phyloP scores from a whole-genome alignment of 352 stramenopile species.

The Globisporangium spinosum region DNA sequence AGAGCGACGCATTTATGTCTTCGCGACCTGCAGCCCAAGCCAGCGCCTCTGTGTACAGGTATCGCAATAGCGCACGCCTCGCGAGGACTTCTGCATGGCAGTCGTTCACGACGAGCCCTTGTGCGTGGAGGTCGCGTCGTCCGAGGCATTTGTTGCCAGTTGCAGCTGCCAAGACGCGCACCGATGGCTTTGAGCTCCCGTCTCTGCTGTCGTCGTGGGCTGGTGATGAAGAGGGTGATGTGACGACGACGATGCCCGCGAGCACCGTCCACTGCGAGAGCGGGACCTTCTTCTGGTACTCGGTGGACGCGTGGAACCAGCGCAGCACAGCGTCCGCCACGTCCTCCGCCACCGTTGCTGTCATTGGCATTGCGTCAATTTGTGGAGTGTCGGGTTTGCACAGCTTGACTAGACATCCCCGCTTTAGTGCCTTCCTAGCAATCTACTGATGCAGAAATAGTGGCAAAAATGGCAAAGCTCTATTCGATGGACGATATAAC shows the following conservation, averaged over 20 bases:
- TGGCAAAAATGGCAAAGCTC: constrained; percentile 10
- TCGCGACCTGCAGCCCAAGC: constrained; percentile 20
- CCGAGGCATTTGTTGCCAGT: constrained; percentile 85
- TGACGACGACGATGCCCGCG: constrained; percentile 44
- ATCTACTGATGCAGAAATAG: constrained; percentile 1
- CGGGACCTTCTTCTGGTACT: constrained; percentile 63
- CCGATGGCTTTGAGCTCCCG: constrained; percentile 11
- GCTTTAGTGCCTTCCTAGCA: background rate
- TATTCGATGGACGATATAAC: background rate
- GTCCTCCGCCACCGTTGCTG: constrained; percentile 16
- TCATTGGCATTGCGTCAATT: constrained; percentile 1
- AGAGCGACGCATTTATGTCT: constrained; percentile 39
- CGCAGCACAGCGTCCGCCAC: constrained; percentile 46
- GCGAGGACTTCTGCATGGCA: constrained; percentile 92
- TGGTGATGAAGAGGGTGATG: background rate
- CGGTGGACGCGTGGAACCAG: constrained; percentile 51
- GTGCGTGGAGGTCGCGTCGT: constrained; percentile 46
- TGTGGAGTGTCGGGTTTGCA: background rate
- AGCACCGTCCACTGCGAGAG: constrained; percentile 59
- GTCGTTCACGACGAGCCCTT: constrained; percentile 89
- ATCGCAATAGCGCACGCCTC: constrained; percentile 77
- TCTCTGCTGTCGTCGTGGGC: background rate
- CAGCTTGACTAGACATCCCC: background rate
- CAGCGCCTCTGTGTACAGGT: constrained; percentile 81
- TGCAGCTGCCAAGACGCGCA: constrained; percentile 46